A percentile compares a stretch with the other conserved stretches of the same genome.
phyloP scores from a whole-genome alignment of 768 basidiomycete genomes.

The Agaricus subrufescens region DNA sequence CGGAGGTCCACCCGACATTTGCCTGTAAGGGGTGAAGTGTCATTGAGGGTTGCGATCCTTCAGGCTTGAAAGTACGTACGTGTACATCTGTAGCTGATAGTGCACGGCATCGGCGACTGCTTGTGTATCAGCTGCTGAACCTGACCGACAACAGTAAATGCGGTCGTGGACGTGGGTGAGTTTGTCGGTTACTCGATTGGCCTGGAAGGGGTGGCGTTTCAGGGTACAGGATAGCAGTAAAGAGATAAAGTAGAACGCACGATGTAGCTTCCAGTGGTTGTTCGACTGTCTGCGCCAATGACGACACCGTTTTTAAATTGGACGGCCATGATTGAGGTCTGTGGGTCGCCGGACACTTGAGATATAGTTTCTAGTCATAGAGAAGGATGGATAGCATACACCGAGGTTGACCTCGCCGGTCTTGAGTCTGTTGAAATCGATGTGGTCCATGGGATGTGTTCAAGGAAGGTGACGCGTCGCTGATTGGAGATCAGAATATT shows the following conservation, averaged over 20 bases:
- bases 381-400: conserved; percentile 43
- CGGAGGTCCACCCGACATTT: conserved; percentile 61
- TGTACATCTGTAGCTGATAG: conserved; percentile 71
- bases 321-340: conserved; percentile 99
- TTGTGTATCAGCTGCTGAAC: conserved; percentile 97
- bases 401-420: conserved; percentile 95
- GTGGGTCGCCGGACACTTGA: conserved; percentile 2
- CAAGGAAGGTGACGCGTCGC: conserved; percentile 50
- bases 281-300: conserved; percentile 95
- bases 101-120: conserved; percentile 92
- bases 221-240: not conserved
- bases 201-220: conserved; percentile 37
- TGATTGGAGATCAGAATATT: conserved; percentile 11
- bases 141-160: conserved; percentile 98
- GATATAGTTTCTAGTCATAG: not conserved
- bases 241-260: conserved; percentile 37
- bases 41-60: not conserved
- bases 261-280: conserved; percentile 95
- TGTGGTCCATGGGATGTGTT: conserved; percentile 44
- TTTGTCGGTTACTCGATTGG: conserved; percentile 98
- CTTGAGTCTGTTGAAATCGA: conserved; percentile 88
- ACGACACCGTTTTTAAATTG: conserved; percentile 94
- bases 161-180: conserved; percentile 95
- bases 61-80: conserved; percentile 36
- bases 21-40: conserved; percentile 25